Conservation (phyloP, 2,329 filamentous ascomycete species). For the Beauveria caledonica region DNA sequence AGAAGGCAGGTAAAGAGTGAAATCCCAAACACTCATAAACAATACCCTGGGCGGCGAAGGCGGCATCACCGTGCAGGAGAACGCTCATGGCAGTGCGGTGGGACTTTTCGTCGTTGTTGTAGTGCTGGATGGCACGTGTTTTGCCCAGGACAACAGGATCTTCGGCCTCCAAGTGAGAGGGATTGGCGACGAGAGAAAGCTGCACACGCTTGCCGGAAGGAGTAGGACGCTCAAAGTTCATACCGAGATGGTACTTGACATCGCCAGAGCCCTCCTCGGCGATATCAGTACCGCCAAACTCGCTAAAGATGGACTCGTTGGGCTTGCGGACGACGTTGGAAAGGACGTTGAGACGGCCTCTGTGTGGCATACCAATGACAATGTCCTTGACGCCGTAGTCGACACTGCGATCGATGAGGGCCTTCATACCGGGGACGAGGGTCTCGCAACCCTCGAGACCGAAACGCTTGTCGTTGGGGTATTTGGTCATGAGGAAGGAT, state of each 20-base stretch:
- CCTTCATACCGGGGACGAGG: conserved; percentile 98
- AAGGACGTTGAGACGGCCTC: conserved; percentile 94
- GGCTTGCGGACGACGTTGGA: conserved; percentile 98
- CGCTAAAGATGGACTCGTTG: conserved; percentile 98
- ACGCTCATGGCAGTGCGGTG: conserved; percentile 92
- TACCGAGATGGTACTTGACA: conserved; percentile 98
- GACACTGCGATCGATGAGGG: conserved; percentile 93
- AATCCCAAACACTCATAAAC: conserved; percentile 99
- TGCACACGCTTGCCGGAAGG: conserved; percentile 99
- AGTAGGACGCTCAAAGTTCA: conserved; percentile 99
- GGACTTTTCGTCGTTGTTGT: conserved; percentile 91
- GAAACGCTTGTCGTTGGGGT: conserved; percentile 99
- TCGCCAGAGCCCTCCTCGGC: conserved; percentile 93
- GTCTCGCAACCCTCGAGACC: conserved; percentile 96
- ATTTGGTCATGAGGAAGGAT: conserved; percentile 89
- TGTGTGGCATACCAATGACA: conserved; percentile 98
- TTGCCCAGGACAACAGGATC: conserved; percentile 97
- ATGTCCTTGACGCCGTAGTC: conserved; percentile 99
- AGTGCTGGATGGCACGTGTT: conserved; percentile 95
- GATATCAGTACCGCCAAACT: conserved; percentile 83
- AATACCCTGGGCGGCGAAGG: conserved; percentile 91
- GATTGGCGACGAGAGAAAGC: conserved; percentile 95
- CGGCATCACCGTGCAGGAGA: conserved; percentile 91
- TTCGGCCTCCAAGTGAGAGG: conserved; percentile 95
- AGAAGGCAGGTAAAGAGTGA: conserved; percentile 90